Percentiles rank a stretch among this genome's conserved stretches.
These are phyloP conservation scores for Plasmodium falciparum DNA, from an alignment of 169 alveolate genomes.

Conservation along the genomic window DNA sequence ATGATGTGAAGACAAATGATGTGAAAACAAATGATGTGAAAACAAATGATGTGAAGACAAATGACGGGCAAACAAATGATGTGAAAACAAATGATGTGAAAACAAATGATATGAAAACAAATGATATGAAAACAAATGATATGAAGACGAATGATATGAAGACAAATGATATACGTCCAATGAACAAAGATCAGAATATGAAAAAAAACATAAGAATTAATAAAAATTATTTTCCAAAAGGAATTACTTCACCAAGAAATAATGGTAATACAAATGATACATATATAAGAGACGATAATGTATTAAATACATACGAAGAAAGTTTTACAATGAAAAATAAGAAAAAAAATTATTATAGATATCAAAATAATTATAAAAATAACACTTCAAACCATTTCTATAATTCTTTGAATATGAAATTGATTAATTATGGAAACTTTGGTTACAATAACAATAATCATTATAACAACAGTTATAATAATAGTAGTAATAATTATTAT, in stretches of 20 bases:
- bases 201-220: conserved; percentile 13
- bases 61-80: too few relatives aligned
- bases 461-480: background rate
- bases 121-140: too few relatives aligned
- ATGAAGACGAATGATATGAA: too few relatives aligned
- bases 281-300: background rate
- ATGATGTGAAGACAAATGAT: too few relatives aligned
- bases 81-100: too few relatives aligned
- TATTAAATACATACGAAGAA: conserved; percentile 12
- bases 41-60: too few relatives aligned
- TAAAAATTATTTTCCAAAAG: conserved; percentile 8
- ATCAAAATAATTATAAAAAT: conserved; percentile 32
- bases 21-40: too few relatives aligned
- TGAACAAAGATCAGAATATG: conserved; percentile 27
- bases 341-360: conserved; percentile 21
- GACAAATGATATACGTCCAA: too few relatives aligned
- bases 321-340: conserved; percentile 18
- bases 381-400: conserved; percentile 8
- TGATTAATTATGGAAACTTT: conserved; percentile 3
- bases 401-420: conserved; percentile 12
- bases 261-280: conserved; percentile 3
- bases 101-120: too few relatives aligned
- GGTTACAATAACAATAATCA: background rate
- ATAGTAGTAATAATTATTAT: background rate
- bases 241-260: background rate